Conservation (phyloP, 2,329 filamentous ascomycete species). For the Dactylellina haptotyla region DNA sequence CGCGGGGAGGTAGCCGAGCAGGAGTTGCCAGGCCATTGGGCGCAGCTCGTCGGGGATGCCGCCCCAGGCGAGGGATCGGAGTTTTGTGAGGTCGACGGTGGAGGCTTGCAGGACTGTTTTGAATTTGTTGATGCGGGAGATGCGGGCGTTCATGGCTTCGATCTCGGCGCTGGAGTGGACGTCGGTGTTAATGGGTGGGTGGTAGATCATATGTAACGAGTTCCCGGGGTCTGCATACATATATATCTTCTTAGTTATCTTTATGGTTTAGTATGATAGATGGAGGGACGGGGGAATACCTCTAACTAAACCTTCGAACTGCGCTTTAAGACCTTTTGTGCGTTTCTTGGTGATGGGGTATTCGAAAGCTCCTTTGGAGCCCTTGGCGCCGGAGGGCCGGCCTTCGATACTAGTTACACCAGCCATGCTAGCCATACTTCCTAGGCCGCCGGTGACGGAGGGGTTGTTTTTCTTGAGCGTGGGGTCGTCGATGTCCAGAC, state of each 20-base stretch:
- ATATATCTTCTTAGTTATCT: not conserved
- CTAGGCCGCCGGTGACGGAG: slow-evolving; percentile 35
- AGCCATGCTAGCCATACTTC: slow-evolving; percentile 50
- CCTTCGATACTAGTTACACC: slow-evolving; percentile 53
- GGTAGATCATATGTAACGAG: slow-evolving; percentile 90
- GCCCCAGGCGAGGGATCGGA: slow-evolving; percentile 89
- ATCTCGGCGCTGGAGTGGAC: slow-evolving; percentile 72
- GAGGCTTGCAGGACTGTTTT: slow-evolving; percentile 94
- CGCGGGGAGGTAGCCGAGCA: slow-evolving; percentile 95
- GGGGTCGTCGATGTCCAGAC: slow-evolving; percentile 74
- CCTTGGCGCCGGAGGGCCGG: slow-evolving; percentile 29
- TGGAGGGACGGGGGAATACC: slow-evolving; percentile 62
- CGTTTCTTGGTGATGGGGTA: slow-evolving; percentile 57
- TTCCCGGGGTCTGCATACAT: slow-evolving; percentile 77
- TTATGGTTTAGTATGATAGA: not conserved
- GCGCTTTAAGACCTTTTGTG: slow-evolving; percentile 92
- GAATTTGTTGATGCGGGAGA: slow-evolving; percentile 97
- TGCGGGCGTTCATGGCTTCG: slow-evolving; percentile 85
- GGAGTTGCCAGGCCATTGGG: slow-evolving; percentile 97
- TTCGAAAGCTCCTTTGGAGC: slow-evolving; percentile 43
- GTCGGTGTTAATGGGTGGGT: slow-evolving; percentile 77
- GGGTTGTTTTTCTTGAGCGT: slow-evolving; percentile 29
- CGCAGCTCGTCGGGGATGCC: slow-evolving; percentile 94
- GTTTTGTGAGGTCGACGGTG: slow-evolving; percentile 83
- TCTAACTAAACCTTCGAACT: slow-evolving; percentile 94